Evolutionary conservation across 1,284 basidiomycete species (phyloP).

Genomic region (Filobasidium uniguttulatum): DNA sequence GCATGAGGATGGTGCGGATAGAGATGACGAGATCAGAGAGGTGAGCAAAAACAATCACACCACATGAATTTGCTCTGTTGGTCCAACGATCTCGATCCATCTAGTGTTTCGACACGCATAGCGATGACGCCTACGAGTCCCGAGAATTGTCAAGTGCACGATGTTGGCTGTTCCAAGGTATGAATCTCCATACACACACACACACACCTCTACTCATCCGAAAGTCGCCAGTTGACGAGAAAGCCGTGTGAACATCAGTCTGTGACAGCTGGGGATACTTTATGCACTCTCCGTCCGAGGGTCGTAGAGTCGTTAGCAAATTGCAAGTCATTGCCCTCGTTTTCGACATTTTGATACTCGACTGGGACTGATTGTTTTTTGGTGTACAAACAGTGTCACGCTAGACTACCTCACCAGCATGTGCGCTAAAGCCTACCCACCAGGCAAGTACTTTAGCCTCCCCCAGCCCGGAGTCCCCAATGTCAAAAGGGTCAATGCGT

Average conservation of each 20-base stretch:
- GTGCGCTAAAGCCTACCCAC: slow-evolving; percentile 68
- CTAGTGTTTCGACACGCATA: neutral
- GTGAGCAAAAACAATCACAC: too few relatives aligned
- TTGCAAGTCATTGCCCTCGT: slow-evolving; percentile 18
- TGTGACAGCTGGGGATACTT: slow-evolving; percentile 95
- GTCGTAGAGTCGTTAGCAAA: slow-evolving; percentile 26
- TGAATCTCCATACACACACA: slow-evolving; percentile 52
- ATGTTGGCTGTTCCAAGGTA: neutral
- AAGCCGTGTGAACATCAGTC: slow-evolving; percentile 47
- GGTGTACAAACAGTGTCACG: slow-evolving; percentile 47
- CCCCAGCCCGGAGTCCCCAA: slow-evolving; percentile 55
- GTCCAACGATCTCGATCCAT: slow-evolving; percentile 43
- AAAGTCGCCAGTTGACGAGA: too few relatives aligned
- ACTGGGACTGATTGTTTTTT: neutral
- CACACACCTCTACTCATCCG: slow-evolving; percentile 64
- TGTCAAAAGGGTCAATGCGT: slow-evolving; percentile 58
- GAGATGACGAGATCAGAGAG: slow-evolving; percentile 48
- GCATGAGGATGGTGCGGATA: slow-evolving; percentile 38
- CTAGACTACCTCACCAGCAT: slow-evolving; percentile 66
- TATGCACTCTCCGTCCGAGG: slow-evolving; percentile 30
- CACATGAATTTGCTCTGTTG: too few relatives aligned
- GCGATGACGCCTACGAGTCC: neutral
- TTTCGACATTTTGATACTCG: neutral
- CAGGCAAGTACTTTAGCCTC: slow-evolving; percentile 59
- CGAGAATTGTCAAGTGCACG: neutral